Conservation (phyloP, 768 basidiomycete species). For the Fistulinella prunicolor region DNA sequence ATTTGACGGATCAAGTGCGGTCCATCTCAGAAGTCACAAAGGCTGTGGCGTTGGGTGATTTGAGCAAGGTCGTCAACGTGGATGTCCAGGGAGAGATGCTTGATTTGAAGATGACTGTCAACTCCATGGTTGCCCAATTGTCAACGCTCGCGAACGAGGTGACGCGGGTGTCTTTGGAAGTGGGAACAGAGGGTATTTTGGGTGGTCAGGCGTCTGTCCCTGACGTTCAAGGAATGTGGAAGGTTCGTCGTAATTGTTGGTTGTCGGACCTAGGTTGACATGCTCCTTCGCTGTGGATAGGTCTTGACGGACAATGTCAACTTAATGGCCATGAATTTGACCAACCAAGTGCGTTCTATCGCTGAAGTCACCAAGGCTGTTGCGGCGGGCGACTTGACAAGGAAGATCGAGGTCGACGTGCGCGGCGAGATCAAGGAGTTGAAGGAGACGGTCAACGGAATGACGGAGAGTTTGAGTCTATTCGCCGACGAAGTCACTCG, state of each 20-base stretch:
- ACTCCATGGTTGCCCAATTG: slow-evolving; percentile 72
- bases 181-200: slow-evolving; percentile 89
- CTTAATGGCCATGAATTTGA: slow-evolving; percentile 86
- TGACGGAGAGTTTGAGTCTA: slow-evolving; percentile 84
- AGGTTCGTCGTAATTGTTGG: slow-evolving; percentile 42
- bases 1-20: slow-evolving; percentile 83
- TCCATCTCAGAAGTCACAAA: slow-evolving; percentile 87
- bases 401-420: slow-evolving; percentile 90
- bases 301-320: slow-evolving; percentile 79
- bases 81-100: slow-evolving; percentile 96
- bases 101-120: slow-evolving; percentile 76
- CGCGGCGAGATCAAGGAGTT: slow-evolving; percentile 88
- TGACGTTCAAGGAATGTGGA: slow-evolving; percentile 95
- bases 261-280: slow-evolving; percentile 14
- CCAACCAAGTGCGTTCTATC: slow-evolving; percentile 86
- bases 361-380: slow-evolving; percentile 95
- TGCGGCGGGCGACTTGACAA: slow-evolving; percentile 87
- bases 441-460: slow-evolving; percentile 92
- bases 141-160: slow-evolving; percentile 77
- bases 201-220: slow-evolving; percentile 91
- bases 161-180: slow-evolving; percentile 89
- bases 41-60: slow-evolving; percentile 78
- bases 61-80: slow-evolving; percentile 82
- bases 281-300: slow-evolving; percentile 26
- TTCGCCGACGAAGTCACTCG: slow-evolving; percentile 83